A percentile compares a stretch with the other conserved stretches of the same genome.
Conservation (phyloP, 1,284 basidiomycete species). For the Sanguinoderma infundibulare region DNA sequence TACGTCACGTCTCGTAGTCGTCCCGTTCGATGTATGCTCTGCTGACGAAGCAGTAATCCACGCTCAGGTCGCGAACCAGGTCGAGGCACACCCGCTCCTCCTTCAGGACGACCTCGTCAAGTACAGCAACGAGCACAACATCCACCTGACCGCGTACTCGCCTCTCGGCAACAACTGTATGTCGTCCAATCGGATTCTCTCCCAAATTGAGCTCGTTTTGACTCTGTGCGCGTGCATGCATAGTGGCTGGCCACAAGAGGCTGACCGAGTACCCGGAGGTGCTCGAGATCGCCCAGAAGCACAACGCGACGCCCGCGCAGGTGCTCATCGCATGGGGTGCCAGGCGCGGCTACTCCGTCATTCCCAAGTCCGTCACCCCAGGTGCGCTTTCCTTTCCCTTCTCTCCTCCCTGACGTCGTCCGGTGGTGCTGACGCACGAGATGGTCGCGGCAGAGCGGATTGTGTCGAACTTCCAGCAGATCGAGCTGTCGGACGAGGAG, state of each 20-base stretch:
- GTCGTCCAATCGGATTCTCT: background rate
- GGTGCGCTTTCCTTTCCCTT: slow-evolving; percentile 1
- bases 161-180: slow-evolving; percentile 82
- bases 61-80: slow-evolving; percentile 70
- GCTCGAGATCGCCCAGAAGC: slow-evolving; percentile 49
- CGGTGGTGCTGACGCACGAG: background rate
- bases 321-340: slow-evolving; percentile 59
- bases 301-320: slow-evolving; percentile 52
- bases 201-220: background rate
- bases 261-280: slow-evolving; percentile 66
- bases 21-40: background rate
- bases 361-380: slow-evolving; percentile 52
- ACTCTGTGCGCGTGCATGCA: background rate
- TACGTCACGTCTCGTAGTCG: slow-evolving; percentile 24
- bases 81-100: slow-evolving; percentile 84
- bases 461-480: slow-evolving; percentile 59
- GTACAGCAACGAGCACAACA: slow-evolving; percentile 74
- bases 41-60: too few species aligned
- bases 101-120: slow-evolving; percentile 73
- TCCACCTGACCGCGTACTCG: slow-evolving; percentile 85
- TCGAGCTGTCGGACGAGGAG: slow-evolving; percentile 55
- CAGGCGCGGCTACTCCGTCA: slow-evolving; percentile 45
- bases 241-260: slow-evolving; percentile 60
- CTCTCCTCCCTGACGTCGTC: background rate
- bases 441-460: slow-evolving; percentile 45